phyloP scores from a whole-genome alignment of 352 stramenopile species.

The Phytophthora ramorum region DNA sequence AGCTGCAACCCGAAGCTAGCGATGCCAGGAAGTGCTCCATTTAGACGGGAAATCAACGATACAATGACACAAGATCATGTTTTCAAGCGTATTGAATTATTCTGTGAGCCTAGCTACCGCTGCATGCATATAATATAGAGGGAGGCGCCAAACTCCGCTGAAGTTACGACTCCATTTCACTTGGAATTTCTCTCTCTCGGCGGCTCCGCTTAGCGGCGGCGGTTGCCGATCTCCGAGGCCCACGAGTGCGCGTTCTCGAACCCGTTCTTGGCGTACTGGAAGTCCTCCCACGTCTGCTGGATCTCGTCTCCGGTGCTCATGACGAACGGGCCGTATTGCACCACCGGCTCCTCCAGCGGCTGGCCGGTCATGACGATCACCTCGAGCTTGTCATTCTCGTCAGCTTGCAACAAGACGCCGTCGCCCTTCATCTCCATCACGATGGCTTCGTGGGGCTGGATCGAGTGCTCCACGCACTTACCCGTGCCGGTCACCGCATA shows the following conservation, averaged over 20 bases:
- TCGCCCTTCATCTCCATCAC: constrained; percentile 64
- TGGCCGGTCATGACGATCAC: constrained; percentile 62
- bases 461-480: constrained; percentile 25
- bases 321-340: constrained; percentile 80
- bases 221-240: constrained; percentile 59
- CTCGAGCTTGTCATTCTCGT: constrained; percentile 43
- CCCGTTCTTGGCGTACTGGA: constrained; percentile 59
- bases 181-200: background rate
- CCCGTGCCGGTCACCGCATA: constrained; percentile 47
- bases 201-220: constrained; percentile 14
- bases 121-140: constrained; percentile 18
- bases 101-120: background rate
- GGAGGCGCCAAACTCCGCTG: background rate
- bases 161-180: background rate
- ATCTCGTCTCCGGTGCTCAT: constrained; percentile 72
- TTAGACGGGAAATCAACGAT: constrained; percentile 11
- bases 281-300: constrained; percentile 55
- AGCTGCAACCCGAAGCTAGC: constrained; percentile 33
- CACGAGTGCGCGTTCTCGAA: constrained; percentile 70
- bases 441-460: constrained; percentile 53
- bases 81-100: constrained; percentile 5
- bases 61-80: background rate
- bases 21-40: constrained; percentile 31
- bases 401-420: constrained; percentile 46
- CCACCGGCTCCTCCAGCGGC: constrained; percentile 64